A percentile compares a stretch with the other conserved stretches of the same genome.
Evolutionary conservation across 352 stramenopile genomes (phyloP).

Genomic region (Globisporangium cederbergense): DNA sequence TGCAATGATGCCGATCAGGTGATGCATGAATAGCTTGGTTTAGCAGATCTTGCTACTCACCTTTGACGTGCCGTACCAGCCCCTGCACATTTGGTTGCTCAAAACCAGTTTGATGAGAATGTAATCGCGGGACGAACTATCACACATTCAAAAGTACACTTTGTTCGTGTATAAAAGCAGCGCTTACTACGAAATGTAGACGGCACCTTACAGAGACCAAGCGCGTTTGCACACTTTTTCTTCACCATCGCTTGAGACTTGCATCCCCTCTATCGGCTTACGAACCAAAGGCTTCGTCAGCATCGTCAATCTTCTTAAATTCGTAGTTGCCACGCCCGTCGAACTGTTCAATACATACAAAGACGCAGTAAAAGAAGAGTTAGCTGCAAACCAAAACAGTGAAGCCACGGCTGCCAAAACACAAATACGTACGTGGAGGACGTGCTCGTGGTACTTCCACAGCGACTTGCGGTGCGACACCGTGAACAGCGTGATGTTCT

Average conservation of each 20-base stretch:
- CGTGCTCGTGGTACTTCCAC: constrained; percentile 88
- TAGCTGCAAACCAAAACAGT: constrained; percentile 1
- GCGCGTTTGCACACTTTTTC: background rate
- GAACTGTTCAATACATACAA: constrained; percentile 42
- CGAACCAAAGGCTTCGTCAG: constrained; percentile 75
- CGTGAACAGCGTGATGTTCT: constrained; percentile 91
- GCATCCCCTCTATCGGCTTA: constrained; percentile 23
- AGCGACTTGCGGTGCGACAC: constrained; percentile 90
- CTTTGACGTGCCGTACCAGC: too few relatives aligned
- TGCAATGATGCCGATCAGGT: too few relatives aligned
- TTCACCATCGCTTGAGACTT: background rate
- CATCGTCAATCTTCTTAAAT: constrained; percentile 83
- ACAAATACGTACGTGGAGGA: constrained; percentile 54
- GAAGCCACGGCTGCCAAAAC: background rate
- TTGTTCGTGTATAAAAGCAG: constrained; percentile 2
- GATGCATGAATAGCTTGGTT: too few relatives aligned
- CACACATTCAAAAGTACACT: too few relatives aligned
- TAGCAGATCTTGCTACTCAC: too few relatives aligned
- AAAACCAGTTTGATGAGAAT: too few relatives aligned
- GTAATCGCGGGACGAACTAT: too few relatives aligned
- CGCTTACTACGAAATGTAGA: constrained; percentile 2
- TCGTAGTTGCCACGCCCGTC: constrained; percentile 82
- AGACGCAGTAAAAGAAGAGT: background rate
- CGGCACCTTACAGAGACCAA: background rate
- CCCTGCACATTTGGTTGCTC: too few relatives aligned